Conservation (phyloP, 192 early-diverging fungal species). For the Podila minutissima region DNA sequence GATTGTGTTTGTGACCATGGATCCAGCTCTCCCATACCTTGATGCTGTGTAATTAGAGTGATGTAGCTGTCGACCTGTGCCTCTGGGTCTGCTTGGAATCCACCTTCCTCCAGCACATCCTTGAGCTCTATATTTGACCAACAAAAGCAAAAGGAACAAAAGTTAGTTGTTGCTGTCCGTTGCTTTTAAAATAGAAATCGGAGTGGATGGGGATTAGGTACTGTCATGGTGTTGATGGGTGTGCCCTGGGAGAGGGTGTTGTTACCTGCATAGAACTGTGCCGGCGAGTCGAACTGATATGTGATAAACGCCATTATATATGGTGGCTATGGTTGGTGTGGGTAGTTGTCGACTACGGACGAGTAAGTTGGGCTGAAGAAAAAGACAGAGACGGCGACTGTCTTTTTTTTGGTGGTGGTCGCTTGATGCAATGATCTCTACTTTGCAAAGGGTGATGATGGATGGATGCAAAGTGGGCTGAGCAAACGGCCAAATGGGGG, state of each 20-base stretch:
- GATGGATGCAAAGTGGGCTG: neutral
- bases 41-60: conserved; percentile 33
- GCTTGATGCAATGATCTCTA: neutral
- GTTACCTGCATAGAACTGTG: conserved; percentile 44
- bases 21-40: conserved; percentile 15
- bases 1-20: no score
- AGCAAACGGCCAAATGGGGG: conserved; percentile 1
- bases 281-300: conserved; percentile 38
- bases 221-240: neutral
- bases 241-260: neutral
- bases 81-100: conserved; percentile 47
- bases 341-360: neutral
- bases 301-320: conserved; percentile 42
- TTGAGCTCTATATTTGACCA: conserved; percentile 19
- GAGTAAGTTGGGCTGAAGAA: neutral
- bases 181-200: neutral
- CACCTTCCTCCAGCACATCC: conserved; percentile 39
- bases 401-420: neutral
- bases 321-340: neutral
- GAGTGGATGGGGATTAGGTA: neutral
- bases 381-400: neutral
- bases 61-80: conserved; percentile 42
- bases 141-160: neutral
- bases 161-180: neutral
- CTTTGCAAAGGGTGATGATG: neutral